phyloP scores from a whole-genome alignment of 257 asterid genomes.

The Salvia hispanica region DNA sequence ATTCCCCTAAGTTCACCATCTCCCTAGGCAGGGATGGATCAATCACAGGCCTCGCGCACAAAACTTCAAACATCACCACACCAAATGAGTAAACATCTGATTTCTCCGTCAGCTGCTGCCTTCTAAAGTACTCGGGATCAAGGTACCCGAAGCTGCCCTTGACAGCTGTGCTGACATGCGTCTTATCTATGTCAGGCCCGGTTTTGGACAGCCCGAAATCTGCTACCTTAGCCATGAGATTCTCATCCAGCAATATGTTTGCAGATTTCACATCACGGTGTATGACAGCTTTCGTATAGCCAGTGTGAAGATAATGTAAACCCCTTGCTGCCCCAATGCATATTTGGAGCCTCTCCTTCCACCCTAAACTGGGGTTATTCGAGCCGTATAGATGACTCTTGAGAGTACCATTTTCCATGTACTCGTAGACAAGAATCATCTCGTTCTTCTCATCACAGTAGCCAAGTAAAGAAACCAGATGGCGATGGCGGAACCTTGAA shows the following conservation, averaged over 20 bases:
- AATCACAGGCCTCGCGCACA: constrained; percentile 82
- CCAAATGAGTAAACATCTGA: constrained; percentile 83
- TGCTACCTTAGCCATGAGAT: constrained; percentile 75
- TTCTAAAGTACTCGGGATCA: constrained; percentile 81
- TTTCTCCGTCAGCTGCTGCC: constrained; percentile 80
- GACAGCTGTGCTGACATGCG: constrained; percentile 87
- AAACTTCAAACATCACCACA: constrained; percentile 69
- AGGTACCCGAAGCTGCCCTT: constrained; percentile 84
- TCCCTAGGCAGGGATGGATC: constrained; percentile 83
- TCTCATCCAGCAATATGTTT: constrained; percentile 82
- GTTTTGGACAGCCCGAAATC: constrained; percentile 84
- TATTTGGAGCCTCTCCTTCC: constrained; percentile 83
- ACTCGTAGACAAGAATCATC: constrained; percentile 78
- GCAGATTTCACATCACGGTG: constrained; percentile 89
- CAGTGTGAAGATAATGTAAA: constrained; percentile 81
- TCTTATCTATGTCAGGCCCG: constrained; percentile 84
- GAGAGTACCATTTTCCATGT: constrained; percentile 83
- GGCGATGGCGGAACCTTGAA: constrained; percentile 80
- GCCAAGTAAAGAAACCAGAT: constrained; percentile 78
- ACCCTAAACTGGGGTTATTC: constrained; percentile 51
- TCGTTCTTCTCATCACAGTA: constrained; percentile 79
- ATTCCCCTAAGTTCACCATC: constrained; percentile 82
- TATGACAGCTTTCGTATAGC: constrained; percentile 67
- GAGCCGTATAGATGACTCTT: constrained; percentile 75
- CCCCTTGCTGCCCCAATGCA: constrained; percentile 89